phyloP scores from a whole-genome alignment of 1,284 basidiomycete genomes.

The Microbotryum silenes-acaulis region DNA sequence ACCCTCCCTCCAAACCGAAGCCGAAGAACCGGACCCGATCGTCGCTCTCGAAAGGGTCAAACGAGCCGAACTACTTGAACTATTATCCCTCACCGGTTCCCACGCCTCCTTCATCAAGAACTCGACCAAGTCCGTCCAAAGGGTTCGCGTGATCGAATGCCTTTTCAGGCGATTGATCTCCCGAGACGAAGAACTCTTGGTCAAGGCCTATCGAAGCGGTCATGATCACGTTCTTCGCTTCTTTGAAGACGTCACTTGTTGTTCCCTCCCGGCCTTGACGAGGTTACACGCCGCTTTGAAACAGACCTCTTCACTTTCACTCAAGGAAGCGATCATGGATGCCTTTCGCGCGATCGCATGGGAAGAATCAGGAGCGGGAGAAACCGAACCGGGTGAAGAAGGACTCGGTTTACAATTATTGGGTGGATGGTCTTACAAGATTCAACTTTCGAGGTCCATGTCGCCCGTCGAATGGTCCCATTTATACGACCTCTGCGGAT shows the following conservation, averaged over 20 bases:
- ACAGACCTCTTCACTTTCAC: conserved; percentile 13
- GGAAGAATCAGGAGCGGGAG: conserved; percentile 30
- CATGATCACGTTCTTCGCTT: conserved; percentile 31
- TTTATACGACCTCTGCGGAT: conserved; percentile 30
- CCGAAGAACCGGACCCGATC: conserved; percentile 29
- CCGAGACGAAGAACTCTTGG: conserved; percentile 23
- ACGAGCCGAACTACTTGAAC: conserved; percentile 25
- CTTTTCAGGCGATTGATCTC: conserved; percentile 26
- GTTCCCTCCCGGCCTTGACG: conserved; percentile 16
- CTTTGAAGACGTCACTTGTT: conserved; percentile 25
- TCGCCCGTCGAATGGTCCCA: conserved; percentile 26
- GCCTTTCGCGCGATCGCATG: conserved; percentile 31
- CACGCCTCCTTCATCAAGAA: conserved; percentile 30
- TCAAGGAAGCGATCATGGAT: conserved; percentile 31
- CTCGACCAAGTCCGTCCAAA: conserved; percentile 24
- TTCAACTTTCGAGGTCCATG: conserved; percentile 16
- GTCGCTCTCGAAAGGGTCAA: conserved; percentile 21
- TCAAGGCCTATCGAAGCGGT: conserved; percentile 28
- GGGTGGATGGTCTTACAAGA: conserved; percentile 30
- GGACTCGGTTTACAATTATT: conserved; percentile 31
- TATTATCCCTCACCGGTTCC: conserved; percentile 25
- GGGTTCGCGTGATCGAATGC: conserved; percentile 31
- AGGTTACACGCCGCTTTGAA: conserved; percentile 21
- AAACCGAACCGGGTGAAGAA: conserved; percentile 30
- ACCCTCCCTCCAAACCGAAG: conserved; percentile 23